Evolutionary conservation across 495 filamentous ascomycete species (phyloP), one percentile per base, ranked within the genome.

Genomic region (Annulohypoxylon maeteangense): DNA sequence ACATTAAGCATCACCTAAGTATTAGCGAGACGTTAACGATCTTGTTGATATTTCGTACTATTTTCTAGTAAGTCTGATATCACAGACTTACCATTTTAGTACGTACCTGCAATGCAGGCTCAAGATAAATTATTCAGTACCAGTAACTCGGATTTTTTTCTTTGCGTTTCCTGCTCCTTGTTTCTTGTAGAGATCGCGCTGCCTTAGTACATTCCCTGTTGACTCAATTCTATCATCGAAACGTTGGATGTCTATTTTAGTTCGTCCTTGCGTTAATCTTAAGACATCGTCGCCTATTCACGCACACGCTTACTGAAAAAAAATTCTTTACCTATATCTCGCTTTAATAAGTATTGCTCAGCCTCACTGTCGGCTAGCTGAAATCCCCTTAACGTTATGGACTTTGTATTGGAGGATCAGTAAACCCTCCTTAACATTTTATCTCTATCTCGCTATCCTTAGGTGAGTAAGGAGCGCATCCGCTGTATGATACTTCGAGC

Each of bases 301-400:
- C 27, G 23, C 3, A 31, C 25, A n/a, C 7, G 31, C 8, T 31
- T 2, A 2, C 16, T 5, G 42, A 44, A 34, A 27, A 20, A 14
- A 38, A 8, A 10, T 23, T 12, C 40, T 32, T 34, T 20, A 16
- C 8, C 44, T 44, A 44, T 7, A 44, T 44, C n/a, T 18, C n/a
- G n/a, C 61, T n/a, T 11, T 32, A n/a, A n/a, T 42, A 10, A 20
- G 22, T 56, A 45, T 16, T 32, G 7, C 40, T 54, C 54, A 16
- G 62, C 62, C 54, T 65, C 47, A 29, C 31, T 62, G 36, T 59
- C 22, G 29, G 16, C 58, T 14, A 14, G 65, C 47, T 47, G 64
- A 64, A 59, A 34, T 47, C 42, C 64, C 22, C 62, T 72, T 72
- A 59, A 59, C 59, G n/a, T 50, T 64, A 61, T 25, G 58, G 51